Conservation (phyloP, 2,329 filamentous ascomycete species). For the Cordyceps cateniannulata region DNA sequence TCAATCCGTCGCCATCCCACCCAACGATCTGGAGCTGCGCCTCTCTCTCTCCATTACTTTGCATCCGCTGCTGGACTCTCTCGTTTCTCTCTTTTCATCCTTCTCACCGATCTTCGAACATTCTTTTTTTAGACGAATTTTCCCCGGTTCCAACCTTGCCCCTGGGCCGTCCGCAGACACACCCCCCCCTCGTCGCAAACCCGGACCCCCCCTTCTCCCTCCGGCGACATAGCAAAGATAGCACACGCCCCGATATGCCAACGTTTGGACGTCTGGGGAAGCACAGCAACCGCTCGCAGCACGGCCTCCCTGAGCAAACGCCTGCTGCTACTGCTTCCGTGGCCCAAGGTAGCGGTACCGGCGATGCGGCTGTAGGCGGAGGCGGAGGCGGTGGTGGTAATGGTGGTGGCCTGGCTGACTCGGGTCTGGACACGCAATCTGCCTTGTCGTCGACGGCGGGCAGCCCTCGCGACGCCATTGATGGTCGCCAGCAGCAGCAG, state of each 20-base stretch:
- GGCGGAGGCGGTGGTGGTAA: too few species aligned
- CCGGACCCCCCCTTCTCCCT: neutral
- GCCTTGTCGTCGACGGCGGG: slow-evolving; percentile 6
- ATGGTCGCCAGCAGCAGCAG: slow-evolving; percentile 15
- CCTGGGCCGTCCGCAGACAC: neutral
- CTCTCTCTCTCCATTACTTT: slow-evolving; percentile 14
- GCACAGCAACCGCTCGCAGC: slow-evolving; percentile 52
- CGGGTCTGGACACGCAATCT: slow-evolving; percentile 13
- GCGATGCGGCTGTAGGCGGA: slow-evolving; percentile 6
- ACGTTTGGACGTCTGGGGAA: slow-evolving; percentile 48
- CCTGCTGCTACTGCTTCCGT: slow-evolving; percentile 2
- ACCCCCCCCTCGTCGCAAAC: neutral
- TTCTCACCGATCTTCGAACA: slow-evolving; percentile 14
- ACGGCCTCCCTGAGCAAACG: slow-evolving; percentile 43
- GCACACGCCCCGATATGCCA: slow-evolving; percentile 33
- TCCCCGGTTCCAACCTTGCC: neutral
- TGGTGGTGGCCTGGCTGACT: neutral
- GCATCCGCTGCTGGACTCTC: slow-evolving; percentile 16
- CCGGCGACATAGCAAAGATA: neutral
- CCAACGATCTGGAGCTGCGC: slow-evolving; percentile 8
- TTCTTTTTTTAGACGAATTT: slow-evolving; percentile 15
- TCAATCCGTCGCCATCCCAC: slow-evolving; percentile 9
- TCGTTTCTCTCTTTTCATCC: slow-evolving; percentile 12
- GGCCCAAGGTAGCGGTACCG: slow-evolving; percentile 1
- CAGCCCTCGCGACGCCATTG: slow-evolving; percentile 11